These are phyloP conservation scores for Pseudonitzschia pungens DNA, from an alignment of 108 stramenopile genomes.

Conservation along the genomic window DNA sequence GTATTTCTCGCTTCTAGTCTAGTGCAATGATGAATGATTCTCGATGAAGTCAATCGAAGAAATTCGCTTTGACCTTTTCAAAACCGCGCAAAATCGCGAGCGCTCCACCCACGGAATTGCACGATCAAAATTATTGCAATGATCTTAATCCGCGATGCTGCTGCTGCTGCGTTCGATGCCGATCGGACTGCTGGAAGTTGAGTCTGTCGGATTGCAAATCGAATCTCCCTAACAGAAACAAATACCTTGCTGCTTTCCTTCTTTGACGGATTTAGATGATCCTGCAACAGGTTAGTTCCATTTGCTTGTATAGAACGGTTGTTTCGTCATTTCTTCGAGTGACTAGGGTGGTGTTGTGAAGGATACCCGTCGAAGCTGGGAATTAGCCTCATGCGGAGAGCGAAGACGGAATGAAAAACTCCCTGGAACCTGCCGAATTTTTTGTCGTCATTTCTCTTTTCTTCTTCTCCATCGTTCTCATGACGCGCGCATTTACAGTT, in stretches of 20 bases:
- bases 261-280: not conserved
- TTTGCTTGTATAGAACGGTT: not conserved
- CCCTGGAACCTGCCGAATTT: slow-evolving; percentile 9
- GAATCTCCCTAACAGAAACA: not conserved
- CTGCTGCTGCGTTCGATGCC: slow-evolving; percentile 1
- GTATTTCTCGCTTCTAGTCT: not conserved
- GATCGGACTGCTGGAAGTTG: not conserved
- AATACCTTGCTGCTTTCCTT: not conserved
- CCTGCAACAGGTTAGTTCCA: not conserved
- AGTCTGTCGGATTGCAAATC: not conserved
- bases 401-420: slow-evolving; percentile 5
- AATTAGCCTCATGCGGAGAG: not conserved
- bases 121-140: slow-evolving; percentile 4
- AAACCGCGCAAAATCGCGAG: slow-evolving; percentile 5
- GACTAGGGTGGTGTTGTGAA: not conserved
- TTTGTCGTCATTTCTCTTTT: not conserved
- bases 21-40: not conserved
- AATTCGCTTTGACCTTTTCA: not conserved
- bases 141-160: slow-evolving; percentile 12
- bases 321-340: slow-evolving; percentile 3
- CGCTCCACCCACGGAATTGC: not conserved
- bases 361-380: not conserved
- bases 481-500: slow-evolving; percentile 7
- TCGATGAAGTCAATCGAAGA: not conserved
- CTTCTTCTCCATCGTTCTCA: slow-evolving; percentile 8